These are phyloP conservation scores for Cladosporium sp. DNA, from an alignment of 2,329 filamentous ascomycete species.

Conservation along the genomic window DNA sequence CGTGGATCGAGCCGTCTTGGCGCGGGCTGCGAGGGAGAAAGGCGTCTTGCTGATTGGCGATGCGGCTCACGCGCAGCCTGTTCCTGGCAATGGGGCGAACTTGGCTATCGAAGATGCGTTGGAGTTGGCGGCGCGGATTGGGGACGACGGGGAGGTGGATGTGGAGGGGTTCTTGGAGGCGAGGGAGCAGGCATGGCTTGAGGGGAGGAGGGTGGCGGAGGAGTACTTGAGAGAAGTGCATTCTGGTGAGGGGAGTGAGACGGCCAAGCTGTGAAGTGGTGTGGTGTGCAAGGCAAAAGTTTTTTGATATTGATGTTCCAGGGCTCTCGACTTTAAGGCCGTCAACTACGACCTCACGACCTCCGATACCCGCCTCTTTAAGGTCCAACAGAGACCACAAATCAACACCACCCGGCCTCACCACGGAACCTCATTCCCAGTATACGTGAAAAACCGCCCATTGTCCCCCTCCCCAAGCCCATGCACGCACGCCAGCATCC, in stretches of 20 bases:
- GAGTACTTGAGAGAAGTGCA: slow-evolving; percentile 8
- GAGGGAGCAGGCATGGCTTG: slow-evolving; percentile 17
- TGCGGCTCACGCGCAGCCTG: slow-evolving; percentile 35
- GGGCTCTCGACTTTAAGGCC: too few relatives aligned
- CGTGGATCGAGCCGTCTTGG: slow-evolving; percentile 17
- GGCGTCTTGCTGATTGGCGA: slow-evolving; percentile 35
- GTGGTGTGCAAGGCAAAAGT: too few relatives aligned
- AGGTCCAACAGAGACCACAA: not conserved
- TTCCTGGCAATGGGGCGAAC: slow-evolving; percentile 38
- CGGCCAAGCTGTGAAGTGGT: not conserved
- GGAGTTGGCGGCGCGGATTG: slow-evolving; percentile 28
- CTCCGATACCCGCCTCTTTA: too few relatives aligned
- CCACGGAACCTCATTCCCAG: slow-evolving; percentile 32
- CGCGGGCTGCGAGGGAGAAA: slow-evolving; percentile 17
- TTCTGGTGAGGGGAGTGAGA: not conserved
- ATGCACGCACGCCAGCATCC: slow-evolving; percentile 34
- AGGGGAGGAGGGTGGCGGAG: slow-evolving; percentile 18
- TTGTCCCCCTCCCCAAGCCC: slow-evolving; percentile 29
- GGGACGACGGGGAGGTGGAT: slow-evolving; percentile 12
- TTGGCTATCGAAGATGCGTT: slow-evolving; percentile 34
- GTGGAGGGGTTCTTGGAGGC: slow-evolving; percentile 18
- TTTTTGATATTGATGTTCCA: too few relatives aligned
- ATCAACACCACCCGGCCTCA: slow-evolving; percentile 11
- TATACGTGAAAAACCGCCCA: slow-evolving; percentile 34
- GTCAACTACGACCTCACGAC: too few relatives aligned